phyloP scores from a whole-genome alignment of 345 rosid species.

The Pistacia integerrima region DNA sequence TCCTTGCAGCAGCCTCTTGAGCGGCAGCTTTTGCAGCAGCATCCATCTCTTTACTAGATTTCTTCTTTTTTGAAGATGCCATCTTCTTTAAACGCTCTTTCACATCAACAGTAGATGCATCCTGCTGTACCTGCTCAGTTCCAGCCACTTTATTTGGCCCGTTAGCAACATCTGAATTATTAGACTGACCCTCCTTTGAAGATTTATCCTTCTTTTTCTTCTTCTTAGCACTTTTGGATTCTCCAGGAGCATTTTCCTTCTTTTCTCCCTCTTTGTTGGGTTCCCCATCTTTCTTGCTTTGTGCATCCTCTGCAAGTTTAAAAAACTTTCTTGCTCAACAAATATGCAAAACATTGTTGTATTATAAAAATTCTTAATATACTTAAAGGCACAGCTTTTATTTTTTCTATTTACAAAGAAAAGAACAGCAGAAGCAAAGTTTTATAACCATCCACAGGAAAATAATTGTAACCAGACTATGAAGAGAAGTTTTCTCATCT shows the following conservation, averaged over 20 bases:
- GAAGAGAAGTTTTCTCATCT: neutral
- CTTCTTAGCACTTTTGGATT: slow-evolving; percentile 60
- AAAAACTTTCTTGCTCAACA: neutral
- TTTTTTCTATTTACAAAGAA: neutral
- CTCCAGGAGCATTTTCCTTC: slow-evolving; percentile 52
- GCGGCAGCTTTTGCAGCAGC: slow-evolving; percentile 72
- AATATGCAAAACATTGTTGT: neutral
- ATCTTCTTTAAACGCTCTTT: slow-evolving; percentile 62
- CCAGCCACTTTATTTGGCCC: slow-evolving; percentile 35
- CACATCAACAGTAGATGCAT: slow-evolving; percentile 45
- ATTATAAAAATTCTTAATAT: no score
- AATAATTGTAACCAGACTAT: neutral
- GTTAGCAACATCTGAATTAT: slow-evolving; percentile 22
- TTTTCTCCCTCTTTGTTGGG: slow-evolving; percentile 40
- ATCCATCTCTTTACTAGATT: slow-evolving; percentile 61
- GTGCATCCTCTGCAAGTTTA: slow-evolving; percentile 36
- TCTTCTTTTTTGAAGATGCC: slow-evolving; percentile 62
- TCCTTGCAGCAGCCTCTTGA: slow-evolving; percentile 72
- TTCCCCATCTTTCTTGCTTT: slow-evolving; percentile 48
- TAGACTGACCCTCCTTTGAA: slow-evolving; percentile 47
- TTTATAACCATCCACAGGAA: neutral
- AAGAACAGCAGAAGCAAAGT: neutral
- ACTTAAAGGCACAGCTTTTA: neutral
- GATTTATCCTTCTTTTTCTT: slow-evolving; percentile 60
- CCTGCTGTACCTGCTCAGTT: slow-evolving; percentile 40